phyloP scores from a whole-genome alignment of 257 asterid genomes.

The Vinca minor region DNA sequence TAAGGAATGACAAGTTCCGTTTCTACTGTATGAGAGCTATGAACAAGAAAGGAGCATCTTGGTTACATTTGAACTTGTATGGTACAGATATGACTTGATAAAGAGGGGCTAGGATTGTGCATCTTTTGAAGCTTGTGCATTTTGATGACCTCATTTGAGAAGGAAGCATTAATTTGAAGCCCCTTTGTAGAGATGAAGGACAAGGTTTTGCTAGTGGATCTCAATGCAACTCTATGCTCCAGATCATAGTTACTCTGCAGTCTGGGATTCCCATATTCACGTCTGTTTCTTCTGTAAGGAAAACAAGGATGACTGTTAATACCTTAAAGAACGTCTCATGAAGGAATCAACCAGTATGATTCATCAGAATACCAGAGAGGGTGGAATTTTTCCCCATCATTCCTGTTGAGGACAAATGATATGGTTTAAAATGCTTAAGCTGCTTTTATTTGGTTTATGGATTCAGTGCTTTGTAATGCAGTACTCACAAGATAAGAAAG shows the following conservation, averaged over 20 bases:
- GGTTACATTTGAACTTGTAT: conserved; percentile 24
- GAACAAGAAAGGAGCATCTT: conserved; percentile 16
- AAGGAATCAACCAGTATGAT: conserved; percentile 18
- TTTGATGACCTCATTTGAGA: conserved; percentile 12
- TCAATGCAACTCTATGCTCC: conserved; percentile 7
- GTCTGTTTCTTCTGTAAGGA: conserved; percentile 21
- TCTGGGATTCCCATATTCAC: conserved; percentile 10
- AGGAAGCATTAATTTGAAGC: conserved; percentile 16
- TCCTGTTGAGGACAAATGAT: conserved; percentile 2
- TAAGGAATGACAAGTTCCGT: conserved; percentile 9
- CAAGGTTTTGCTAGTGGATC: conserved; percentile 12
- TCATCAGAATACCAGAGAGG: neutral
- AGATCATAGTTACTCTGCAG: conserved; percentile 7
- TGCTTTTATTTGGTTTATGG: conserved; percentile 7
- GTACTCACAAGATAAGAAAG: neutral
- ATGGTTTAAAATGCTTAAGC: neutral
- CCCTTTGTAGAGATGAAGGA: conserved; percentile 9
- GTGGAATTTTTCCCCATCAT: neutral
- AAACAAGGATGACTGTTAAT: neutral
- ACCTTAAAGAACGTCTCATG: conserved; percentile 1
- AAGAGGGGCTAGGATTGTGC: conserved; percentile 26
- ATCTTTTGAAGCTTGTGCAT: conserved; percentile 14
- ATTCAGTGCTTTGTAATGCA: conserved; percentile 5
- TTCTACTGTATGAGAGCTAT: conserved; percentile 18
- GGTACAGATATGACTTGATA: conserved; percentile 31